A percentile compares a stretch with the other conserved stretches of the same genome.
These are phyloP conservation scores for Gastrolobium villosum DNA, from an alignment of 306 rosid species.

Conservation along the genomic window DNA sequence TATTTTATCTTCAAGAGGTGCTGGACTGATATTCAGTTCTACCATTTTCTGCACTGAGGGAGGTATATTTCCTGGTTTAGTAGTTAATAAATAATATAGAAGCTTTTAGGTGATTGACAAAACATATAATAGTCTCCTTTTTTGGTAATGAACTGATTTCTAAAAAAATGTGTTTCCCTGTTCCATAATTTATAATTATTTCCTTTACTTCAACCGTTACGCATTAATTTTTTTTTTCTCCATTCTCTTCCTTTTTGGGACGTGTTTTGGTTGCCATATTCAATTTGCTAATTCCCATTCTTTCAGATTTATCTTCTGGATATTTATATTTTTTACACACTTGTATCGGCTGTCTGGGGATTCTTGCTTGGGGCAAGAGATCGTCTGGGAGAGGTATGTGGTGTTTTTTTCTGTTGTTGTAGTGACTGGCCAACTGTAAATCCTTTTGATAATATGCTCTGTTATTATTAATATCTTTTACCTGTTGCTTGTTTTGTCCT, in stretches of 20 bases:
- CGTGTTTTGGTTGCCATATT: neutral
- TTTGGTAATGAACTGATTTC: slow-evolving; percentile 8
- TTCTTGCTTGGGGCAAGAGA: slow-evolving; percentile 94
- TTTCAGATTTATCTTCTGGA: slow-evolving; percentile 91
- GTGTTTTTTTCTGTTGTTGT: neutral
- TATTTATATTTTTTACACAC: slow-evolving; percentile 78
- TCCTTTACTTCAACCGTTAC: neutral
- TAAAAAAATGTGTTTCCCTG: slow-evolving; percentile 2
- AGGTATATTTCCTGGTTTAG: neutral
- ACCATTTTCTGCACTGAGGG: neutral
- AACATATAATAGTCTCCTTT: slow-evolving; percentile 11
- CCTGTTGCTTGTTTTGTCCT: neutral
- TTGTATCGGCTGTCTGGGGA: slow-evolving; percentile 81
- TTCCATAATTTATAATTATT: neutral
- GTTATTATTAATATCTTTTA: slow-evolving; percentile 29
- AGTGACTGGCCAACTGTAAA: slow-evolving; percentile 7
- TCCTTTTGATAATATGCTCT: slow-evolving; percentile 26
- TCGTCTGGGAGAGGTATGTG: slow-evolving; percentile 89
- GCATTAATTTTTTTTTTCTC: neutral
- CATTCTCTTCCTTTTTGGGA: neutral
- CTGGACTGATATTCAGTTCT: neutral
- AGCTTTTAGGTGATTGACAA: slow-evolving; percentile 16
- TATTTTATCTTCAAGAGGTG: neutral
- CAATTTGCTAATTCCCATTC: slow-evolving; percentile 24
- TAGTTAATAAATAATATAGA: neutral